Evolutionary conservation across 1,139 yeast genomes (phyloP).

Genomic region (Wickerhamomyces sp.): DNA sequence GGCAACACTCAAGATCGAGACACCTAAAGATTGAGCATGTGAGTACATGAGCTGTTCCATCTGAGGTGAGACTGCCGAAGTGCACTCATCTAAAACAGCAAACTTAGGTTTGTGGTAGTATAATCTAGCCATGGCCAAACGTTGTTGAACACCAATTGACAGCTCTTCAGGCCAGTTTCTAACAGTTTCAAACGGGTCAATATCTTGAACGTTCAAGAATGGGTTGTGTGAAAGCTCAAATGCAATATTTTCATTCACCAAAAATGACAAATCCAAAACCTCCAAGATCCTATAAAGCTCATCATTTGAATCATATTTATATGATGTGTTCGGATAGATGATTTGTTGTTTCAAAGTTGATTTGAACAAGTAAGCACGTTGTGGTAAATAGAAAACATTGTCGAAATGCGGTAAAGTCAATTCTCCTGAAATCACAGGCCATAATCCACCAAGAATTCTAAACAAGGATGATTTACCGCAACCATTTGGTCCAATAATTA

Average conservation of each 20-base stretch:
- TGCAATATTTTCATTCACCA: conserved; percentile 37
- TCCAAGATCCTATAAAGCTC: conserved; percentile 61
- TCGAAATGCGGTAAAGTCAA: conserved; percentile 63
- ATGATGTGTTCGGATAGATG: conserved; percentile 69
- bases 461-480: conserved; percentile 92
- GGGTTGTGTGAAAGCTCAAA: conserved; percentile 26
- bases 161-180: conserved; percentile 89
- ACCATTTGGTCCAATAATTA: conserved; percentile 94
- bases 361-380: conserved; percentile 73
- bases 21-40: conserved; percentile 76
- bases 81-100: conserved; percentile 94
- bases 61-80: conserved; percentile 88
- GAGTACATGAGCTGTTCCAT: conserved; percentile 88
- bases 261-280: conserved; percentile 54
- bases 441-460: conserved; percentile 85
- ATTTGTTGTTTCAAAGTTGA: conserved; percentile 82
- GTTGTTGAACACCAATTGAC: conserved; percentile 88
- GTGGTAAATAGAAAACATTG: conserved; percentile 83
- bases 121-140: conserved; percentile 89
- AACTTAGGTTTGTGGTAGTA: conserved; percentile 89
- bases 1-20: conserved; percentile 84
- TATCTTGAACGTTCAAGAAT: conserved; percentile 16
- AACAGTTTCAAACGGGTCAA: conserved; percentile 57
- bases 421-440: conserved; percentile 72
- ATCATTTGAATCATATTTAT: conserved; percentile 46